Base-by-base conservation (phyloP, 2,329 filamentous ascomycete species). In the Alternaria postmessia region DNA sequence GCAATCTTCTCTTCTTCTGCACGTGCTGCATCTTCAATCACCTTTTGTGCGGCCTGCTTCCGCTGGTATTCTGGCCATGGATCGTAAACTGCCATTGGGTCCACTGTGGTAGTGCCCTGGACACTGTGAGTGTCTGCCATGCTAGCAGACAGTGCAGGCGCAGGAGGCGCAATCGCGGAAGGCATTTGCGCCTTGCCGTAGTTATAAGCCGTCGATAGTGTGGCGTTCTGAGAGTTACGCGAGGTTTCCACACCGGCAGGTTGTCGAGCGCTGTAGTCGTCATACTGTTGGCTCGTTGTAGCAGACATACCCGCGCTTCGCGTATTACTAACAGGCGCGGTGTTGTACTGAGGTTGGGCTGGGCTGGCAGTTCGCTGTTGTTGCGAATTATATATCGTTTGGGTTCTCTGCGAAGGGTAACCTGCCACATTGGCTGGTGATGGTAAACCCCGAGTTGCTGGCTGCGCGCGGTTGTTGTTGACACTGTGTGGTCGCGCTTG, bases 71-170 rank as follows among this genome's bases (percentile, higher is more conserved):
- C 81, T 3, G 81, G 81, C 73, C 81, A 85, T 3, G 83, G 83
- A 59, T 86, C 83, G 61, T 86, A 86, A 3, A 86, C 82, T 47
- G 83, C 81, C 46, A 78, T 83, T 3, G 85, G 84, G 69, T 86
- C 82, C 20, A 86, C 82, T 2, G 84, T 86, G 4, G 72, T 79
- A 5, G 80, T 78, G 44, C 63, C 61, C 20, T 75, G 64, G 5
- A 44, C 51, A 54, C 61, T 62, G 59, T 70, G 73, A 16, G 70
- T 53, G 4, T 71, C 69, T 11, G 63, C 32, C 22, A 65, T 62
- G 63, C 52, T 78, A 28, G 59, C 28, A 42, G 39, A 56, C 8
- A 63, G 46, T 6, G 64, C 47, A 9, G 64, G 46, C 5, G 64
- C 43, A 24, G 67, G 60, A 18, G 68, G 70, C 8, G 49, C 61